Evolutionary conservation across 2,329 filamentous ascomycete genomes (phyloP), one percentile per base, ranked within the genome.

Genomic region (Zymoseptoria tritici): DNA sequence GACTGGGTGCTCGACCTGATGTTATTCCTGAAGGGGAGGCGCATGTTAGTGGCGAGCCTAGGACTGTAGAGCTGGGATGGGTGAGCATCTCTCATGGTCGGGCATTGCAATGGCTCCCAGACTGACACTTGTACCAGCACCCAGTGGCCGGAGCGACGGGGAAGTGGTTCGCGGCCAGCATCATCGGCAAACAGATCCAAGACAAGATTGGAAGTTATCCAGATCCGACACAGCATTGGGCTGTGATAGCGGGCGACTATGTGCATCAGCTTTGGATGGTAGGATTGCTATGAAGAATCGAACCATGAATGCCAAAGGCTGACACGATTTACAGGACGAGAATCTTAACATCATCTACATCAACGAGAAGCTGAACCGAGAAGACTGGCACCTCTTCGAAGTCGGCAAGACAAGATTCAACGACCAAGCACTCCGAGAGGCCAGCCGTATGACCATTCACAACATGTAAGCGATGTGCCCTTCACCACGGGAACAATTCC

Each of bases 351-450:
- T 64, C 50, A 64, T 64, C 19, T 64, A 64, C 60, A 62, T 64
- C 60, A 64, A 64, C 52, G 62, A 77, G 54, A 52, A 59, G 49
- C 57, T 62, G 36, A 62, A 62, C 13, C 62, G 54, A 36, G 62
- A 62, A 26, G 60, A 64, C 21, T 64, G 62, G 62, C 55, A 57
- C 16, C 20, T 59, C n/a, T 64, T 57, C 56, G 60, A 62, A 58
- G 62, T 64, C 9, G 62, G 62, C 49, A 60, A 62, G 50, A 64
- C 62, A 13, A 56, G 62, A 9, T 64, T 62, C 60, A 64, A 64
- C 42, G 62, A 64, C 21, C 60, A 64, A 36, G 62, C 62, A 2
- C 31, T 64, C 3, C 49, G 60, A 11, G 56, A 64, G 53, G 62
- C 62, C 4, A 60, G 62, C 29, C 57, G 50, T 5, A 64, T 64